A percentile compares a stretch with the other conserved stretches of the same genome.
Conservation (phyloP, 2,329 filamentous ascomycete genomes). For the Massarina eburnea region DNA sequence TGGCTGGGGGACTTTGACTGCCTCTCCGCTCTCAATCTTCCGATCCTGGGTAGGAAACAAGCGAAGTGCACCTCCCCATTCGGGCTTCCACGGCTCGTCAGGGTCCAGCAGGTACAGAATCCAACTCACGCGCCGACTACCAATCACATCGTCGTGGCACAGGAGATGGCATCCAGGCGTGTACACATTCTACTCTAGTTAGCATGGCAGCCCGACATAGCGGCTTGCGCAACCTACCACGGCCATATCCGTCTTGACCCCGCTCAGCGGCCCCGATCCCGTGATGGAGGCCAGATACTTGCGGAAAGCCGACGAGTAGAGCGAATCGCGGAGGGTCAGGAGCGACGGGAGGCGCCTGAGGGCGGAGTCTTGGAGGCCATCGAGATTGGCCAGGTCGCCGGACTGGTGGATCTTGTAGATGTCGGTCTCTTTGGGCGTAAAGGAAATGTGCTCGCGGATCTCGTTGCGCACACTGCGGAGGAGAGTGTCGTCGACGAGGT, state of each 20-base stretch:
- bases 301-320: slow-evolving; percentile 89
- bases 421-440: slow-evolving; percentile 98
- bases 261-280: slow-evolving; percentile 81
- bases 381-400: slow-evolving; percentile 93
- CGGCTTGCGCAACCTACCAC: slow-evolving; percentile 54
- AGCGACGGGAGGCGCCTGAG: slow-evolving; percentile 84
- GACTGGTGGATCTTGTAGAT: slow-evolving; percentile 99
- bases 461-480: slow-evolving; percentile 85
- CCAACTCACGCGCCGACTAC: slow-evolving; percentile 93
- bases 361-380: slow-evolving; percentile 85
- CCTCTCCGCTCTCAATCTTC: slow-evolving; percentile 68
- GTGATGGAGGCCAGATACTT: slow-evolving; percentile 87
- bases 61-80: slow-evolving; percentile 90
- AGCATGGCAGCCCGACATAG: slow-evolving; percentile 9
- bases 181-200: slow-evolving; percentile 70
- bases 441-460: slow-evolving; percentile 86
- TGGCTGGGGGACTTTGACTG: slow-evolving; percentile 77
- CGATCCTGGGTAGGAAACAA: slow-evolving; percentile 73
- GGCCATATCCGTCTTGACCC: slow-evolving; percentile 96
- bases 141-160: slow-evolving; percentile 98
- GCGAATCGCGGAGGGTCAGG: slow-evolving; percentile 86
- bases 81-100: slow-evolving; percentile 82
- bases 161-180: slow-evolving; percentile 93
- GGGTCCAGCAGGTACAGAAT: slow-evolving; percentile 95
- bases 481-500: slow-evolving; percentile 76